These are phyloP conservation scores for Teratosphaeria nubilosa DNA, from an alignment of 2,329 filamentous ascomycete genomes.

Conservation along the genomic window DNA sequence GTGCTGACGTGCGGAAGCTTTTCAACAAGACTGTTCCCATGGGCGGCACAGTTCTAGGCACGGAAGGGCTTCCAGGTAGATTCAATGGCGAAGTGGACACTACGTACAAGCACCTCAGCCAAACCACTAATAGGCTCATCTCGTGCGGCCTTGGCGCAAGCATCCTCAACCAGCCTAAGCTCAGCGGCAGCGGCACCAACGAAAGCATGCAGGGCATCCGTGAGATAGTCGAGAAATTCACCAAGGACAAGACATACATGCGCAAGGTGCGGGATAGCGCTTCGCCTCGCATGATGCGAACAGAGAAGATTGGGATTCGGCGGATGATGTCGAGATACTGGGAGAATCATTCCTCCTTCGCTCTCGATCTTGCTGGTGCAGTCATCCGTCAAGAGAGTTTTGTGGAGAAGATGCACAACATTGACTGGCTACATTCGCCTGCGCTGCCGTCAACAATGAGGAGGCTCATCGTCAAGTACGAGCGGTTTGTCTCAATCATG, in stretches of 20 bases:
- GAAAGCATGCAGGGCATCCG: conserved; percentile 42
- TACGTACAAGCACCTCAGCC: conserved; percentile 1
- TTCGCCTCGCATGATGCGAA: conserved; percentile 3
- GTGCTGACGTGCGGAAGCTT: conserved; percentile 44
- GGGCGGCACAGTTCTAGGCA: conserved; percentile 56
- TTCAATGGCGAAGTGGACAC: conserved; percentile 17
- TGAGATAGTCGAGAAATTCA: conserved; percentile 37
- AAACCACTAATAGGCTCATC: conserved; percentile 28
- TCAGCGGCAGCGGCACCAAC: background rate
- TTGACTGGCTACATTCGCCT: conserved; percentile 71
- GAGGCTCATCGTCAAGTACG: conserved; percentile 55
- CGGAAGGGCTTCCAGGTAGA: conserved; percentile 41
- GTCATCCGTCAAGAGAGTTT: conserved; percentile 58
- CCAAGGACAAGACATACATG: conserved; percentile 32
- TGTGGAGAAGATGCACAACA: conserved; percentile 61
- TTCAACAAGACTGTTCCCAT: conserved; percentile 44
- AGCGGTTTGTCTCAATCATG: conserved; percentile 54
- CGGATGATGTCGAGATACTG: conserved; percentile 64
- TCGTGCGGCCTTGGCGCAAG: conserved; percentile 33
- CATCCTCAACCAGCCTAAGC: conserved; percentile 20
- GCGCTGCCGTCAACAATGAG: conserved; percentile 52
- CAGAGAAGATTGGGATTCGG: conserved; percentile 38
- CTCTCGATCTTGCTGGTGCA: conserved; percentile 54
- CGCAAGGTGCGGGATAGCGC: conserved; percentile 24
- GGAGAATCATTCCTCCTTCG: conserved; percentile 56